Percentiles rank a stretch among this genome's conserved stretches.
Evolutionary conservation across 148 eudicot species (phyloP).

Genomic region (Amaranthus hypochondriacus): DNA sequence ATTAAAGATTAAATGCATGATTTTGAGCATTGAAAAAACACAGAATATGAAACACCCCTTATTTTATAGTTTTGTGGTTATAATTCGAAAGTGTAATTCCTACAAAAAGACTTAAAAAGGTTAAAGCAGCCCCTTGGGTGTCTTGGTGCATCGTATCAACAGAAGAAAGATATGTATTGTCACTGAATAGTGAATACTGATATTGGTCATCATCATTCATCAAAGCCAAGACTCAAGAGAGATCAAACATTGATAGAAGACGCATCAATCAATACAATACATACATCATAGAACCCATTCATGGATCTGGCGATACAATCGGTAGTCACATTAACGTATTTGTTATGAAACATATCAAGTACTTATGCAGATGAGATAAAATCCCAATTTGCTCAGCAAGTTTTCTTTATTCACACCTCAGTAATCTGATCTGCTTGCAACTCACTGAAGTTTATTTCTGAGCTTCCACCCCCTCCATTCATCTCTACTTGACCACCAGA

Average conservation of each 20-base stretch:
- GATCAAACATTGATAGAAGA: not conserved
- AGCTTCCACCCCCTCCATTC: slow-evolving; percentile 35
- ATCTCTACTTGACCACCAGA: slow-evolving; percentile 42
- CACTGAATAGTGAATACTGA: too few species aligned
- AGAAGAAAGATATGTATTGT: too few species aligned
- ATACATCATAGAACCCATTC: not conserved
- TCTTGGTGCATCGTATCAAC: too few species aligned
- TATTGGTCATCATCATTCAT: too few species aligned
- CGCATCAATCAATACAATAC: not conserved
- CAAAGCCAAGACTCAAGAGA: too few species aligned
- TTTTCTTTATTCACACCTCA: slow-evolving; percentile 19
- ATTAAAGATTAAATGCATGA: too few species aligned
- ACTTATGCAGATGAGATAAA: not conserved
- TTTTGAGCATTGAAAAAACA: too few species aligned
- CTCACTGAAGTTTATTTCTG: slow-evolving; percentile 40
- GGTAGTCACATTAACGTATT: not conserved
- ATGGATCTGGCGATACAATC: not conserved
- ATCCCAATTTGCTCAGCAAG: slow-evolving; percentile 5
- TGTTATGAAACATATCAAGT: not conserved
- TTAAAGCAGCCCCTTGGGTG: too few species aligned
- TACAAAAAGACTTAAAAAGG: too few species aligned
- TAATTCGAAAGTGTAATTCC: too few species aligned
- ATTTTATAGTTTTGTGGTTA: too few species aligned
- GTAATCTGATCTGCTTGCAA: slow-evolving; percentile 43
- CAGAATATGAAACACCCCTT: too few species aligned